Conservation (phyloP, 1,139 yeast species). For the Geotrichum reessii region DNA sequence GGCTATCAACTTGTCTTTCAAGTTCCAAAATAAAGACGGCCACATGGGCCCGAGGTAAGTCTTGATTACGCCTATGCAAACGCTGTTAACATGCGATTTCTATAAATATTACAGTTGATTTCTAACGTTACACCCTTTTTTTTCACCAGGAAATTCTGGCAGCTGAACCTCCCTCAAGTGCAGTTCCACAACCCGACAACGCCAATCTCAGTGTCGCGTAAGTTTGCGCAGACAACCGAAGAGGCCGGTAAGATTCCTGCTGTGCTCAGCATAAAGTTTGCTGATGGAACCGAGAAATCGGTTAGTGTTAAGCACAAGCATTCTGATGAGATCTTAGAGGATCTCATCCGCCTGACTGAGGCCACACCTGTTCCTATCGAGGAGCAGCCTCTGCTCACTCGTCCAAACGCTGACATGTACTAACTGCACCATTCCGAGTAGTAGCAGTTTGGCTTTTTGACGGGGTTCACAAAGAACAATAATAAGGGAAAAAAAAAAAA, state of each 20-base stretch:
- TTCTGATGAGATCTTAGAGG: conserved; percentile 39
- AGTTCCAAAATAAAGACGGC: conserved; percentile 42
- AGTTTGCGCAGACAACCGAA: conserved; percentile 39
- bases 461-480: neutral
- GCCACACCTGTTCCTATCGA: conserved; percentile 36
- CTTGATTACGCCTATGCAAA: neutral
- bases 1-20: conserved; percentile 43
- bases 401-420: conserved; percentile 12
- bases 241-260: conserved; percentile 45
- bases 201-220: conserved; percentile 47
- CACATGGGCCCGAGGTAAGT: conserved; percentile 19
- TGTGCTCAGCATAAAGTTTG: conserved; percentile 30
- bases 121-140: neutral
- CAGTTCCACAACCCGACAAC: conserved; percentile 75
- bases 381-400: conserved; percentile 26
- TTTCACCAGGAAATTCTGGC: conserved; percentile 57
- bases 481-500: neutral
- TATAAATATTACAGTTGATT: neutral
- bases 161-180: conserved; percentile 63
- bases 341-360: conserved; percentile 35
- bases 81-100: conserved; percentile 3
- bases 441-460: neutral
- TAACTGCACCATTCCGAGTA: neutral
- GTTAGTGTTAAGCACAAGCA: conserved; percentile 40
- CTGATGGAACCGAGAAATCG: conserved; percentile 35